Base-by-base conservation (phyloP, 106 monocot genomes). In the Gastrodia elata region DNA sequence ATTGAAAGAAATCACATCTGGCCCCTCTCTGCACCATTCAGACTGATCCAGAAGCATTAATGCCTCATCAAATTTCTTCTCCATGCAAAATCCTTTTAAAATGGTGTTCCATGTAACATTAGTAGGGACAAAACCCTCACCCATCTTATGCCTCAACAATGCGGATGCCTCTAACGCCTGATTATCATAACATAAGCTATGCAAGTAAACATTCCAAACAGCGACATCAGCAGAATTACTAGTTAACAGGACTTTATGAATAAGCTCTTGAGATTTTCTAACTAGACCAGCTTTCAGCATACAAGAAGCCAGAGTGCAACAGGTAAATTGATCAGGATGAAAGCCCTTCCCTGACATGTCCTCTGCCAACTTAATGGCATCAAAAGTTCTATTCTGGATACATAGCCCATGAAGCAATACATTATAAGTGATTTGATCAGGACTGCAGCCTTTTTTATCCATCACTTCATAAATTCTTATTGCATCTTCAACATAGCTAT, bases 341-440 rank as follows among this genome's bases (percentile, higher is more conserved):
- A 43, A 58, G 35, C 82, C 85, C 32, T 75, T 83, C 48, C 70
- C 72, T 37, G 64, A 68, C 77, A 85, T 85, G 20, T 25, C 25
- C 22, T 71, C 39, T 22, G 83, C 22, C 77, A 88, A 65, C 16
- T 80, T 44, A 52, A 8, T 18, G 22, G 82, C 84, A 76, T 88
- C 84, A 13, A 43, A 43, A 8, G 80, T 33, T 48, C 67, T 75
- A 68, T 78, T 65, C 6, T 71, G 37, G 59, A 24, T 9, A 65
- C 77, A 80, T 26, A 84, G 77, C 8, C 44, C 77, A 80, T 73
- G 73, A 26, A 88, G 67, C 11, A 88, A 65, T 18, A 80, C 75
- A 78, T 88, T 88, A 52, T 75, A 88, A 42, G 77, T 77, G 36
- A 80, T 52, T 70, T n/a, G 67, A 85, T 88, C 88, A 7, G 85